phyloP scores from a whole-genome alignment of 192 early-diverging fungal species.

The Lobosporangium transversale region DNA sequence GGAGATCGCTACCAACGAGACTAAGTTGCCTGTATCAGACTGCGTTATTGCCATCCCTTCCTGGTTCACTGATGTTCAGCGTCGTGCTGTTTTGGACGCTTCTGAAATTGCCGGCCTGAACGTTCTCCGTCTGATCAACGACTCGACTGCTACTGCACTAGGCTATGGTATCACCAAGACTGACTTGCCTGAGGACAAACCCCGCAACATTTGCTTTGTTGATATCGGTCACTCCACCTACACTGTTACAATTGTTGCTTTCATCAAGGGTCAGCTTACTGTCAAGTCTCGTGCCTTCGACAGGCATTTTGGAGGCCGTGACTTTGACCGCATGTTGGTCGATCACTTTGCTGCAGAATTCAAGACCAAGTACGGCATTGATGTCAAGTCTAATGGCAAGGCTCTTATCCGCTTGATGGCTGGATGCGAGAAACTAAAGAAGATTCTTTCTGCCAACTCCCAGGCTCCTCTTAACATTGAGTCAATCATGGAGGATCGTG shows the following conservation, averaged over 20 bases:
- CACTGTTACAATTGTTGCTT: conserved; percentile 88
- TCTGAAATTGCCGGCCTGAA: conserved; percentile 90
- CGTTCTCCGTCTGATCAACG: conserved; percentile 92
- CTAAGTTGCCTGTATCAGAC: conserved; percentile 88
- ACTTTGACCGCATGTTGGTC: conserved; percentile 91
- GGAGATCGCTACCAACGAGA: conserved; percentile 85
- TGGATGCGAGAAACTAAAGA: conserved; percentile 95
- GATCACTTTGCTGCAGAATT: conserved; percentile 89
- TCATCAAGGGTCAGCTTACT: conserved; percentile 95
- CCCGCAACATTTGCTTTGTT: conserved; percentile 91
- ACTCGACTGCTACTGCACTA: conserved; percentile 91
- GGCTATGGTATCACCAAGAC: conserved; percentile 98
- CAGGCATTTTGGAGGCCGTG: conserved; percentile 94
- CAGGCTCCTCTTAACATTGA: conserved; percentile 93
- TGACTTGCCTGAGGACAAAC: conserved; percentile 95
- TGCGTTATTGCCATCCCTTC: conserved; percentile 92
- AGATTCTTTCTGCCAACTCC: conserved; percentile 93
- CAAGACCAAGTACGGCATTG: conserved; percentile 95
- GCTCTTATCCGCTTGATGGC: conserved; percentile 90
- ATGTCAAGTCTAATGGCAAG: conserved; percentile 89
- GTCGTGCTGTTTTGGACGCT: conserved; percentile 88
- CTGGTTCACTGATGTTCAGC: conserved; percentile 96
- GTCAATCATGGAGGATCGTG: conserved; percentile 95
- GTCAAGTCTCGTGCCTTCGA: conserved; percentile 93
- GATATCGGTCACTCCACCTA: conserved; percentile 93